Conservation (phyloP, 202 grass and related monocot genomes). For the Setaria italica region DNA sequence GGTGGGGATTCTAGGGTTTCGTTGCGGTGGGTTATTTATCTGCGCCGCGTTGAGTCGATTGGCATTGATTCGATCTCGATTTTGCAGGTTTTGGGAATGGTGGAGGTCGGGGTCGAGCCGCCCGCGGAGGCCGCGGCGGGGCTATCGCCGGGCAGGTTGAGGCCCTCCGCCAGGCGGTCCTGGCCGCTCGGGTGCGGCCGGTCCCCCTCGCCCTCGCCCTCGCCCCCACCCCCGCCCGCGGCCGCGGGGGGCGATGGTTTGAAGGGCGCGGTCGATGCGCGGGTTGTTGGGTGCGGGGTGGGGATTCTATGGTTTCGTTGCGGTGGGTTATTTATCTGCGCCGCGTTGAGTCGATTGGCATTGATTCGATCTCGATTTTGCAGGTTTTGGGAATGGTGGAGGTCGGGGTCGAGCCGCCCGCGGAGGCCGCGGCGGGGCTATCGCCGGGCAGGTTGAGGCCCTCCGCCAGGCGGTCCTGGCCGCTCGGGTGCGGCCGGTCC, state of each 20-base stretch:
- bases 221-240: neutral
- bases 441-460: conserved; percentile 12
- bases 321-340: neutral
- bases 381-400: conserved; percentile 44
- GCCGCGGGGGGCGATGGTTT: neutral
- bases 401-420: conserved; percentile 37
- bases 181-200: conserved; percentile 55
- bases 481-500: conserved; percentile 45
- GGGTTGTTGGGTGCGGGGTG: neutral
- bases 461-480: conserved; percentile 55
- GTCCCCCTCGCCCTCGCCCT: conserved; percentile 9
- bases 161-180: conserved; percentile 47
- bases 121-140: neutral
- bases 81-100: conserved; percentile 43
- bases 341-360: neutral
- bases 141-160: conserved; percentile 2
- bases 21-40: neutral
- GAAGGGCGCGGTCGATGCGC: neutral
- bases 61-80: conserved; percentile 32
- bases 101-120: conserved; percentile 41
- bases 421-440: neutral
- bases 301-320: neutral
- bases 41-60: neutral
- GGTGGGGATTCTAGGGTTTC: neutral
- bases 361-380: conserved; percentile 39